Base-by-base conservation (phyloP, 805 yeast species). In the Candida anglica region DNA sequence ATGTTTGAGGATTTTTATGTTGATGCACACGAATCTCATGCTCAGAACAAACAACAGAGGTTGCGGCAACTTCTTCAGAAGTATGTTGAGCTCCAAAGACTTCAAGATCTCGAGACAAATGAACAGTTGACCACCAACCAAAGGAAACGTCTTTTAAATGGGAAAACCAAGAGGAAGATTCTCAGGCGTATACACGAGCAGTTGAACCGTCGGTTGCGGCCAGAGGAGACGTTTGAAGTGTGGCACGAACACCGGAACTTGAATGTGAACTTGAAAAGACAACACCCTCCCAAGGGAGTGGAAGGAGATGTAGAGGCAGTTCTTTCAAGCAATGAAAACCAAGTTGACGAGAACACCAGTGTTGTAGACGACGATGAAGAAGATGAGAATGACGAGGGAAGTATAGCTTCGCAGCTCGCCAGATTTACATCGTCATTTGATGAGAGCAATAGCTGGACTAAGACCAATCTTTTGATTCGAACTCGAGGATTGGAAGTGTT, bases 221-320 rank as follows among this genome's bases (percentile, higher is more conserved):
- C 65, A 3, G 62, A 58, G 36, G 66, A 60, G 20, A 48, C 63
- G 0, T 62, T 39, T 33, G 67, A 62, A 34, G 30, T 51, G 15
- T 62, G 67, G 67, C 54, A 60, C 32, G 38, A 46, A n/a, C 27
- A 34, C 9, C 28, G 36, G 3, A 36, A 50, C 26, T 27, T 48
- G 25, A 47, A 48, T 35, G 32, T 33, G 10, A 43, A 42, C 29
- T 21, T 41, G 29, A 27, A 35, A 19, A 34, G 28, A 16, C 29
- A 28, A 9, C 19, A 24, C 9, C 29, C 28, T 3, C 9, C 19
- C 8, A 20, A 22, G 13, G 28, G 26, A 5, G 27, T 30, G 11
- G 10, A 21, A 11, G 23, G 11, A 11, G 23, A 21, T 9, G 23
- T 11, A 9, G 23, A 21, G 23, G 11, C 9, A 21, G 10, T 21